These are phyloP conservation scores for Citrus hindsii DNA, from an alignment of 345 rosid species.

Conservation along the genomic window DNA sequence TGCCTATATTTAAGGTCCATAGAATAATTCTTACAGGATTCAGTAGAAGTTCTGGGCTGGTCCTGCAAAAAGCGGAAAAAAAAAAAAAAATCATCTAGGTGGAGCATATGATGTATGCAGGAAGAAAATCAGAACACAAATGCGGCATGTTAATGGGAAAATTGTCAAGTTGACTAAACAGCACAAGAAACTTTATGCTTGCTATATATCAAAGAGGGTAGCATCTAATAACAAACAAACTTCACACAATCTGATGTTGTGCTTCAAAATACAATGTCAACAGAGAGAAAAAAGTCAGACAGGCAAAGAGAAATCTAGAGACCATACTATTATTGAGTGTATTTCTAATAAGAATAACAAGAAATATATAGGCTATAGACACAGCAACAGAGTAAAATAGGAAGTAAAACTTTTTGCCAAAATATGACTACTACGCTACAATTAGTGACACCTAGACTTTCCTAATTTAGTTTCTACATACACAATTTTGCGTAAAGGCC, in stretches of 20 bases:
- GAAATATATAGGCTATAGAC: background rate
- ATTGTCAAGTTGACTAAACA: background rate
- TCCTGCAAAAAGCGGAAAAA: constrained; percentile 55
- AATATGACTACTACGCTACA: background rate
- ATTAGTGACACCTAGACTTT: background rate
- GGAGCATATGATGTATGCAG: background rate
- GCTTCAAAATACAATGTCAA: background rate
- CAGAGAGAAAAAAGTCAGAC: background rate
- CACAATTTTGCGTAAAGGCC: background rate
- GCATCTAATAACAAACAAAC: background rate
- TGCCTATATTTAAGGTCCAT: constrained; percentile 6
- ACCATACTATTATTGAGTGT: background rate
- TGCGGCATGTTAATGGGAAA: background rate
- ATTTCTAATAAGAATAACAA: background rate
- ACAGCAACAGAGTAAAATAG: background rate
- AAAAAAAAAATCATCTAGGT: constrained; percentile 4
- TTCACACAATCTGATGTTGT: background rate
- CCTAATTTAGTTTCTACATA: background rate
- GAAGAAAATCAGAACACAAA: background rate
- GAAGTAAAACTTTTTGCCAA: background rate
- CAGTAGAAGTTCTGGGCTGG: constrained; percentile 85
- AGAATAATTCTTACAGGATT: constrained; percentile 71
- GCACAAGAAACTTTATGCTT: background rate
- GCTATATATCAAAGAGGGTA: background rate
- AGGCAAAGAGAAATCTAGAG: background rate